phyloP scores from a whole-genome alignment of 2,329 filamentous ascomycete species.

The Diaporthe vaccinii region DNA sequence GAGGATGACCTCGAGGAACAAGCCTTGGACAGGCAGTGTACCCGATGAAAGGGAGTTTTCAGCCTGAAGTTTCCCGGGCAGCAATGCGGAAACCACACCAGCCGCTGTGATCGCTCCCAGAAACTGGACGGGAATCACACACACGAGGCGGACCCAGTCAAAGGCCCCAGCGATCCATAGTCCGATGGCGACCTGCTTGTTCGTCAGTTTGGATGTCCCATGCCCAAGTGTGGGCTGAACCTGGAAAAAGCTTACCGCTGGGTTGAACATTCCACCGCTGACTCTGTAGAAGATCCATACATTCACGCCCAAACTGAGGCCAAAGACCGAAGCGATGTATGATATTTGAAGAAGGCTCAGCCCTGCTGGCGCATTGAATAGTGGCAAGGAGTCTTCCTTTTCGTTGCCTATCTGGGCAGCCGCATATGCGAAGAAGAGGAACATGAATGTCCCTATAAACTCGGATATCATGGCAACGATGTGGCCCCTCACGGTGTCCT shows the following conservation, averaged over 20 bases:
- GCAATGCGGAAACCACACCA: constrained; percentile 67
- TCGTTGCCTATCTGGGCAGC: constrained; percentile 48
- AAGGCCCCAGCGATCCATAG: constrained; percentile 71
- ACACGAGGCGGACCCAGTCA: constrained; percentile 61
- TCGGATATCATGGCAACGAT: constrained; percentile 60
- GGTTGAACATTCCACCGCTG: constrained; percentile 65
- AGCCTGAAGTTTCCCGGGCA: constrained; percentile 66
- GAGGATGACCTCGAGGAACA: constrained; percentile 69
- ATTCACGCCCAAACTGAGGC: constrained; percentile 64
- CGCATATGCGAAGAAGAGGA: constrained; percentile 57
- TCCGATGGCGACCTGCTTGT: constrained; percentile 62
- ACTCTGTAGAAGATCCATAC: constrained; percentile 71
- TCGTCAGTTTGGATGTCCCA: background rate
- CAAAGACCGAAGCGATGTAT: constrained; percentile 65
- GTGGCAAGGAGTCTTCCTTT: constrained; percentile 36
- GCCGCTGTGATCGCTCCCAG: constrained; percentile 71
- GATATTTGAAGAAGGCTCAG: constrained; percentile 43
- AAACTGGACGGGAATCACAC: constrained; percentile 70
- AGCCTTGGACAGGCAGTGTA: constrained; percentile 60
- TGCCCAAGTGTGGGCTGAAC: background rate
- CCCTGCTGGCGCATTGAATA: constrained; percentile 26
- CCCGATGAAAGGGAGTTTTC: constrained; percentile 60
- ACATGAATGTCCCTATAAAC: constrained; percentile 67
- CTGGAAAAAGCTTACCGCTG: constrained; percentile 49
- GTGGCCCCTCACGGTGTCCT: constrained; percentile 42